Percentiles rank a stretch among this genome's conserved stretches.
These are phyloP conservation scores for Fusarium verrucosum DNA, from an alignment of 2,329 filamentous ascomycete species.

Conservation along the genomic window DNA sequence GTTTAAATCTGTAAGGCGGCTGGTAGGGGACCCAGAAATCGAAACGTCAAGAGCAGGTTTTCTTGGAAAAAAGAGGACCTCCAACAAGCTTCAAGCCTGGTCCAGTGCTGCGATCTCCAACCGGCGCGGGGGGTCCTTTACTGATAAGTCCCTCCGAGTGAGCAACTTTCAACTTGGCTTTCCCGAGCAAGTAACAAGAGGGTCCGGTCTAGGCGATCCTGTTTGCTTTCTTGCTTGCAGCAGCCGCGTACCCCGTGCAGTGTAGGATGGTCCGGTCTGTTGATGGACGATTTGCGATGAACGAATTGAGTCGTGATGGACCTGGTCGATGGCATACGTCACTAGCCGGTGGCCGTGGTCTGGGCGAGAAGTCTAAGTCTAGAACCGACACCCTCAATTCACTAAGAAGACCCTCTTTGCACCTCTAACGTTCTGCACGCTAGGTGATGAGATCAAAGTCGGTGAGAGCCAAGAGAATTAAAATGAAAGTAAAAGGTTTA, in stretches of 20 bases:
- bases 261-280: background rate
- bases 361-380: constrained; percentile 42
- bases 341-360: constrained; percentile 31
- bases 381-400: constrained; percentile 34
- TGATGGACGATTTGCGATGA: constrained; percentile 25
- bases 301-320: constrained; percentile 37
- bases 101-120: constrained; percentile 26
- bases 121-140: constrained; percentile 33
- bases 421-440: constrained; percentile 20
- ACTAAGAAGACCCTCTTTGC: constrained; percentile 31
- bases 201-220: constrained; percentile 1
- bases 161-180: constrained; percentile 9
- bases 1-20: constrained; percentile 37
- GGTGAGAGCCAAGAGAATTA: constrained; percentile 32
- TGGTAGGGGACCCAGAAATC: constrained; percentile 30
- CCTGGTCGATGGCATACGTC: constrained; percentile 40
- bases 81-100: constrained; percentile 36
- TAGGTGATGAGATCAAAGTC: constrained; percentile 32
- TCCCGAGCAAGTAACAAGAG: constrained; percentile 21
- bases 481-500: constrained; percentile 7
- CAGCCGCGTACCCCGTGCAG: constrained; percentile 8
- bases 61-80: constrained; percentile 38
- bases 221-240: constrained; percentile 17
- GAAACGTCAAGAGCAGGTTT: constrained; percentile 40
- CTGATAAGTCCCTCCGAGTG: constrained; percentile 17